phyloP scores from a whole-genome alignment of 1,284 basidiomycete genomes.

The Cryptococcus sp. region DNA sequence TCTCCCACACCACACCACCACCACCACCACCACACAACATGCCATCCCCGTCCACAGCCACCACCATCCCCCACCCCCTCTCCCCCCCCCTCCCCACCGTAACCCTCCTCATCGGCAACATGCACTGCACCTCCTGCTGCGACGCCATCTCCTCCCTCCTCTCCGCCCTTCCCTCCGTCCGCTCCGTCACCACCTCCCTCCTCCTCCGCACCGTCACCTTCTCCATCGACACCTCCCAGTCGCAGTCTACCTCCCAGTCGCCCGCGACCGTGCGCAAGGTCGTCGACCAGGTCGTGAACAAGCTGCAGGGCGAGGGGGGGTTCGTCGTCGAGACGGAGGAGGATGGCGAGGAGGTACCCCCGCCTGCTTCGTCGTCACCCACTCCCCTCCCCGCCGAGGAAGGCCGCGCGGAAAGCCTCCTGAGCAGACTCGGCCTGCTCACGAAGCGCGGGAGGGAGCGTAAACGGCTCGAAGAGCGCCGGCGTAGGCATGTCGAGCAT shows the following conservation, averaged over 20 bases:
- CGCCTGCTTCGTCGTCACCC: background rate
- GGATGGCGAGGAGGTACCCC: background rate
- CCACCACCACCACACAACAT: background rate
- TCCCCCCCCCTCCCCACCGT: slow-evolving; percentile 25
- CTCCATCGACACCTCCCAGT: slow-evolving; percentile 15
- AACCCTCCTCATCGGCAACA: slow-evolving; percentile 36
- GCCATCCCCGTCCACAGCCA: background rate
- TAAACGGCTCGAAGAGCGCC: slow-evolving; percentile 24
- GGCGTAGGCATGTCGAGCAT: slow-evolving; percentile 40
- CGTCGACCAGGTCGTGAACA: slow-evolving; percentile 20
- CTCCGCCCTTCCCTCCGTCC: slow-evolving; percentile 24
- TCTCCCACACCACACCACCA: background rate
- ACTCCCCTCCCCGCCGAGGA: background rate
- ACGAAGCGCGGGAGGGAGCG: slow-evolving; percentile 13
- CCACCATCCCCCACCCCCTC: slow-evolving; percentile 6
- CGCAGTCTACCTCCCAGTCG: slow-evolving; percentile 10
- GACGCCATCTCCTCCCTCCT: slow-evolving; percentile 43
- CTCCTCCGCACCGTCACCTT: slow-evolving; percentile 45
- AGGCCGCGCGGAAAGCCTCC: background rate
- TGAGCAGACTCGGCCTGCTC: slow-evolving; percentile 1
- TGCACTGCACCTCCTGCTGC: slow-evolving; percentile 52
- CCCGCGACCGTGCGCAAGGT: slow-evolving; percentile 14
- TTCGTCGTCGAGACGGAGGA: slow-evolving; percentile 27
- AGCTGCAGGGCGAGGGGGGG: slow-evolving; percentile 33
- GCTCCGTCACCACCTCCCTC: slow-evolving; percentile 39